Percentiles rank a stretch among this genome's conserved stretches.
These are phyloP conservation scores for Kurtzmaniella cleridarum DNA, from an alignment of 805 yeast species.

Conservation along the genomic window DNA sequence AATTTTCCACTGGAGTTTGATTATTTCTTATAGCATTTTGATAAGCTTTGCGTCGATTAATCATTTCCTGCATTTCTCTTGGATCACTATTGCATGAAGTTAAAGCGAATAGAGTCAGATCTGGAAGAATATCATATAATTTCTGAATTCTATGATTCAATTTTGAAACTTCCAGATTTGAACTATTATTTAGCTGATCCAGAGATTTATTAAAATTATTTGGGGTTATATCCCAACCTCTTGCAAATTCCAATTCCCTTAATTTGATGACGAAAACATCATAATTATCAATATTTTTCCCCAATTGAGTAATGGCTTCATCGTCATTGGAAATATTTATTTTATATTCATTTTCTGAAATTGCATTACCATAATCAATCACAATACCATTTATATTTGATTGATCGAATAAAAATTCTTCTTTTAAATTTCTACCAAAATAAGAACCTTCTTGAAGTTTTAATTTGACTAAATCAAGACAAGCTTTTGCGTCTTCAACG, in stretches of 20 bases:
- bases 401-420: constrained; percentile 18
- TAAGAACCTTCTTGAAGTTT: constrained; percentile 63
- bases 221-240: constrained; percentile 19
- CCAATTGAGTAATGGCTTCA: constrained; percentile 42
- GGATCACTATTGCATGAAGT: constrained; percentile 63
- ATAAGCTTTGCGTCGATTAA: constrained; percentile 36
- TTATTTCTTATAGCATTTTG: constrained; percentile 38
- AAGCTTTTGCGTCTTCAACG: constrained; percentile 76
- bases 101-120: constrained; percentile 54
- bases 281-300: constrained; percentile 35
- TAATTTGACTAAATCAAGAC: constrained; percentile 68
- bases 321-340: constrained; percentile 54
- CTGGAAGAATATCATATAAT: constrained; percentile 51
- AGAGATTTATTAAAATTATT: constrained; percentile 15
- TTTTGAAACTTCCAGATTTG: constrained; percentile 13
- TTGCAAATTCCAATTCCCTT: constrained; percentile 51
- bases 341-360: constrained; percentile 11
- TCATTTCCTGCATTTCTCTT: constrained; percentile 42
- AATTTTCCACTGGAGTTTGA: constrained; percentile 34
- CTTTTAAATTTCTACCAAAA: constrained; percentile 46
- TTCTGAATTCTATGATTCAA: constrained; percentile 42
- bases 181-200: constrained; percentile 4
- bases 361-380: background rate
- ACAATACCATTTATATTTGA: constrained; percentile 1
- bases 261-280: constrained; percentile 48